phyloP scores from a whole-genome alignment of 1,284 basidiomycete species.

The Trichosporon sp. region DNA sequence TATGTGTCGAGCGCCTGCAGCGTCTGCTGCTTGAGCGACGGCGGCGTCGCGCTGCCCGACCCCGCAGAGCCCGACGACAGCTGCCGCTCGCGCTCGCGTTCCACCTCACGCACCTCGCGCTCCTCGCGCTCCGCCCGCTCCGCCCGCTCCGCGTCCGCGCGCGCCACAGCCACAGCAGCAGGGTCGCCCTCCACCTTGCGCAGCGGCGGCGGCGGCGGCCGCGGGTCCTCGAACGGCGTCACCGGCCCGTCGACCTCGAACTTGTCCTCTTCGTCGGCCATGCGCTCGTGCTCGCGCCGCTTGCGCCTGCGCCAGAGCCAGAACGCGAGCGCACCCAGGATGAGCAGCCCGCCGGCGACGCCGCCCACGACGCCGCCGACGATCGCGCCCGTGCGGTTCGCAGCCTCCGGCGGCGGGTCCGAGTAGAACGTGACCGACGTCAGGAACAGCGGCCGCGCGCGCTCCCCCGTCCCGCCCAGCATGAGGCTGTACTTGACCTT shows the following conservation, averaged over 20 bases:
- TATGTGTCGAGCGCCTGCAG: neutral
- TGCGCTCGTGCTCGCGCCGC: neutral
- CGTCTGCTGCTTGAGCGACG: neutral
- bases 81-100: neutral
- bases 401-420: neutral
- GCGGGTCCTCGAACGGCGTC: neutral
- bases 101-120: neutral
- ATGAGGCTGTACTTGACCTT: neutral
- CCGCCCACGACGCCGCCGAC: slow-evolving; percentile 1
- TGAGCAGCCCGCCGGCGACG: neutral
- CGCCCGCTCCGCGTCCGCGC: neutral
- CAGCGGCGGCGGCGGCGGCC: neutral
- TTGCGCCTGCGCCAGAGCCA: neutral
- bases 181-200: neutral
- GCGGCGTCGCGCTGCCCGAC: neutral
- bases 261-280: neutral
- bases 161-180: neutral
- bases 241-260: neutral
- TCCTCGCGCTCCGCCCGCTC: neutral
- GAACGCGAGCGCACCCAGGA: neutral
- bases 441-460: neutral
- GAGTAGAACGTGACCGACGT: neutral
- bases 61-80: neutral
- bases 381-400: neutral
- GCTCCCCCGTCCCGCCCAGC: neutral